Evolutionary conservation across 495 filamentous ascomycete species (phyloP), one percentile per base, ranked within the genome.

Genomic region (Aspergillus taichungensis): DNA sequence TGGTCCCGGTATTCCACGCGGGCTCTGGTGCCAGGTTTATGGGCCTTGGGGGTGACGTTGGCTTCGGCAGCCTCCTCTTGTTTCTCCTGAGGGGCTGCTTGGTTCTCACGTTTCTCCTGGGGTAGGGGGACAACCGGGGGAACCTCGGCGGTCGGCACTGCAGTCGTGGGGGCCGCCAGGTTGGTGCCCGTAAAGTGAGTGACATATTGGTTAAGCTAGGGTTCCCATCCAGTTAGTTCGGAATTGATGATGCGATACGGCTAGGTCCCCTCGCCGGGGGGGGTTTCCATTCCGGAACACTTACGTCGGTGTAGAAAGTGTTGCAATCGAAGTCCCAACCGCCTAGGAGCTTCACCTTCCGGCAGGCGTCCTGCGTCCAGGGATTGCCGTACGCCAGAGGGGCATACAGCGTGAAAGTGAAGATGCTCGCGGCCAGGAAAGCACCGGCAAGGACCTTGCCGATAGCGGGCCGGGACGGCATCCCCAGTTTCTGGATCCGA

Each of bases 291-390:
- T 50, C 45, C 45, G 60, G 56, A 60, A 51, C 45, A 82, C 85
- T 87, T 83, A 95, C 90, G 63, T 81, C 81, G 53, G 80, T 82
- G 56, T 85, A 72, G 72, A 98, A 98, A 49, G 74, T 88, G 59
- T 90, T 91, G 74, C 92, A 98, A 63, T 97, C 92, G 73, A 88
- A 97, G 60, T 98, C 92, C 92, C 92, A 98, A 9, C 79, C 79
- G 42, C 76, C 71, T 56, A 97, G 81, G 8, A 98, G 72, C 71
- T 96, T 96, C 44, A 94, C 84, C 42, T 76, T 77, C 33, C 79
- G 80, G 74, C 92, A 98, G 54, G 88, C 80, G 43, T 75, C 66
- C 67, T 84, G 83, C 3, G 92, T 98, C 92, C 92, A 98, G 35
- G 83, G 70, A 56, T 94, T 95, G 45, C 92, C 92, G 56, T 98